Conservation (phyloP, 1,284 basidiomycete species). For the Takashimella tepidaria region DNA sequence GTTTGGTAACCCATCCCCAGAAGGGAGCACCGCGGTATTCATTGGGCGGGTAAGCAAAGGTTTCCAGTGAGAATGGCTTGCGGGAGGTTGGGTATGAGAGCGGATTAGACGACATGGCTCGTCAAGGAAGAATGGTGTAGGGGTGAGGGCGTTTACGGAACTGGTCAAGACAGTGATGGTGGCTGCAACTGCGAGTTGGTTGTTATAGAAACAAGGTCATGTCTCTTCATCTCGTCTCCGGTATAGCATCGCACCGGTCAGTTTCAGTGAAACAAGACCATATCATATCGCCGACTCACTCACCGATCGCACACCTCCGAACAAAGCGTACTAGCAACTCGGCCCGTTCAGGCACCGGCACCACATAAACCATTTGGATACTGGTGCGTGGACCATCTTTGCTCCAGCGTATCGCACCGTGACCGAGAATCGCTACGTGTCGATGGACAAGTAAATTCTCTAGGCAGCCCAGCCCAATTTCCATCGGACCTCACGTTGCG, state of each 20-base stretch:
- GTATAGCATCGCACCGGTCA: not conserved
- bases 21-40: conserved; percentile 30
- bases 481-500: no score
- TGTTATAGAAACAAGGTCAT: no score
- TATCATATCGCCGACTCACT: no score
- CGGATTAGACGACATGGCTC: no score
- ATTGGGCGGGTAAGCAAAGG: conserved; percentile 16
- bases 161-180: no score
- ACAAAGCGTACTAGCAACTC: not conserved
- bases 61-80: conserved; percentile 14
- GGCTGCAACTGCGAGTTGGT: not conserved
- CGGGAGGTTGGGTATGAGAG: conserved; percentile 21
- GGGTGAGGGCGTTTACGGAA: no score
- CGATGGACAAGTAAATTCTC: no score
- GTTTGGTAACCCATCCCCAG: conserved; percentile 27
- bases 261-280: not conserved
- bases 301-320: not conserved
- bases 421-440: no score
- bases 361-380: not conserved
- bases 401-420: no score
- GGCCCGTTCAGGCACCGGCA: not conserved
- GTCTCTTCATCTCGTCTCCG: no score
- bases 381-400: not conserved
- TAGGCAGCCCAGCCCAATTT: no score
- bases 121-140: no score